Evolutionary conservation across 805 yeast species (phyloP).

Genomic region (Candida argentea): DNA sequence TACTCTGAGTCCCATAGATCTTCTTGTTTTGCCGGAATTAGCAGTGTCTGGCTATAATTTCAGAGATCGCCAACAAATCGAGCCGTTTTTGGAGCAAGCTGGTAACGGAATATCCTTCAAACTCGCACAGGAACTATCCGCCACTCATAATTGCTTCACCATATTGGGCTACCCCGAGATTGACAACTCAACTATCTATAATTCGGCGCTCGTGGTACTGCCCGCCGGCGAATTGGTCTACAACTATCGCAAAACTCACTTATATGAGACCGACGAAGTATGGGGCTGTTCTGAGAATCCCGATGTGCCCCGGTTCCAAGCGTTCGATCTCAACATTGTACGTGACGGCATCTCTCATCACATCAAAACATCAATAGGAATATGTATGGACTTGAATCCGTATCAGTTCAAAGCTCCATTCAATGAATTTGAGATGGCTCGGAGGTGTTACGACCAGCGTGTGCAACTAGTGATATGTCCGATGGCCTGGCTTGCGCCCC

Average conservation of each 20-base stretch:
- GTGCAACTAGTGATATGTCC: constrained; percentile 61
- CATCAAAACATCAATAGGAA: constrained; percentile 46
- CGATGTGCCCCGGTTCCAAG: constrained; percentile 43
- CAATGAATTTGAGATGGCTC: constrained; percentile 59
- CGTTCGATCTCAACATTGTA: constrained; percentile 23
- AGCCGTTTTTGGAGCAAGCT: constrained; percentile 47
- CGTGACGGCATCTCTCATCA: constrained; percentile 14
- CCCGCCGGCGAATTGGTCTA: constrained; percentile 48
- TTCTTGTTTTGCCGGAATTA: constrained; percentile 75
- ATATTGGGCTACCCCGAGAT: constrained; percentile 78
- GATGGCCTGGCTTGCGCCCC: constrained; percentile 72
- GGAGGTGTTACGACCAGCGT: constrained; percentile 34
- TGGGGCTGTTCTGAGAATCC: constrained; percentile 70
- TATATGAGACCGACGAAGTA: constrained; percentile 66
- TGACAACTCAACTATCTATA: constrained; percentile 34
- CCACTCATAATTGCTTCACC: constrained; percentile 47
- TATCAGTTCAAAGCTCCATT: constrained; percentile 78
- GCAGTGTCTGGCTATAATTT: constrained; percentile 82
- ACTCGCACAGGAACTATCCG: constrained; percentile 50
- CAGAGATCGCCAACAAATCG: constrained; percentile 32
- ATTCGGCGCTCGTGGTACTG: constrained; percentile 59
- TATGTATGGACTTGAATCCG: constrained; percentile 92
- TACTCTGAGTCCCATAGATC: constrained; percentile 31
- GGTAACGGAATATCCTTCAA: constrained; percentile 26
- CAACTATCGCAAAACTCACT: constrained; percentile 66